Evolutionary conservation across 2,329 filamentous ascomycete species (phyloP).

Genomic region (Coleophoma eucalyptorum): DNA sequence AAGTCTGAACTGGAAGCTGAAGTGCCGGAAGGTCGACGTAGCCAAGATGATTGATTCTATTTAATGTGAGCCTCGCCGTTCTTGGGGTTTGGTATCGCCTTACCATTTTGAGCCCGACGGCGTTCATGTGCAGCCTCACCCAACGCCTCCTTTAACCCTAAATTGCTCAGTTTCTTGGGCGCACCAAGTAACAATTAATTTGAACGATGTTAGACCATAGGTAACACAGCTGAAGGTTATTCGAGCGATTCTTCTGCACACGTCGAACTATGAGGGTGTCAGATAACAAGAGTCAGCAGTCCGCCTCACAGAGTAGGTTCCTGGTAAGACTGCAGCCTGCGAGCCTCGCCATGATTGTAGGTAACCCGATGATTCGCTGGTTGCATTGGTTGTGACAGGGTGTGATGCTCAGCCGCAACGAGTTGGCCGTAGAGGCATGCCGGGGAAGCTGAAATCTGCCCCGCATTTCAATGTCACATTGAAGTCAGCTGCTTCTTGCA

Average conservation of each 20-base stretch:
- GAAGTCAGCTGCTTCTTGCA: too few relatives aligned
- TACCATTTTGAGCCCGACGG: constrained; percentile 1
- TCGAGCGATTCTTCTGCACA: background rate
- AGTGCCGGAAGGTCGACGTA: background rate
- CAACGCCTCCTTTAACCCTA: background rate
- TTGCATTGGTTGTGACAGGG: too few relatives aligned
- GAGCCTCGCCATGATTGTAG: too few relatives aligned
- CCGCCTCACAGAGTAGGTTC: background rate
- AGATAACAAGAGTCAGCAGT: constrained; percentile 2
- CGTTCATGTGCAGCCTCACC: background rate
- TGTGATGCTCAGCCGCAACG: too few relatives aligned
- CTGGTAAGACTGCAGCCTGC: too few relatives aligned
- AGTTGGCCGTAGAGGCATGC: too few relatives aligned
- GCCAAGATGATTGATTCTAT: constrained; percentile 5
- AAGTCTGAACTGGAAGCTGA: constrained; percentile 2
- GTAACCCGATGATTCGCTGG: too few relatives aligned
- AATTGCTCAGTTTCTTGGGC: background rate
- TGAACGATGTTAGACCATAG: background rate
- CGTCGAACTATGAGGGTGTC: background rate
- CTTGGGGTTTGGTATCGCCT: background rate
- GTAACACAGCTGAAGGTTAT: background rate
- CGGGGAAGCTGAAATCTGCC: too few relatives aligned
- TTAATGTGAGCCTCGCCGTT: constrained; percentile 1
- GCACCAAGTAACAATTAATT: background rate
- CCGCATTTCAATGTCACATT: too few relatives aligned